These are phyloP conservation scores for Collariella sp. DNA, from an alignment of 495 filamentous ascomycete species.

Conservation along the genomic window DNA sequence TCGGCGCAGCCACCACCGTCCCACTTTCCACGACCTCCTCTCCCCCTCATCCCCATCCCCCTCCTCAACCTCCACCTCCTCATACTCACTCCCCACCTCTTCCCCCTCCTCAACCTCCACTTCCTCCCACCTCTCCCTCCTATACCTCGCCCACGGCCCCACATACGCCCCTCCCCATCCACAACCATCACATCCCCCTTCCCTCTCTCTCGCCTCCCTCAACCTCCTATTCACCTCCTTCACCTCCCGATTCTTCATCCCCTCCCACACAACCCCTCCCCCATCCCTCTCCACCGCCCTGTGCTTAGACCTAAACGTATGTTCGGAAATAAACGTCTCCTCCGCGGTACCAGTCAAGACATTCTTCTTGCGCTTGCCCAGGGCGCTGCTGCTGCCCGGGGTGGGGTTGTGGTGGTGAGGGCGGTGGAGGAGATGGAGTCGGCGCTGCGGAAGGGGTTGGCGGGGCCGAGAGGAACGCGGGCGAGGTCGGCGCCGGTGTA, in stretches of 20 bases:
- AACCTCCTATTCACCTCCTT: conserved; percentile 62
- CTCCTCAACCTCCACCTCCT: conserved; percentile 57
- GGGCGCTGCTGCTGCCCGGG: no score
- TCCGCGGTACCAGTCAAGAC: conserved; percentile 83
- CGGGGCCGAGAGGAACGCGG: conserved; percentile 60
- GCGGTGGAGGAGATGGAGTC: conserved; percentile 29
- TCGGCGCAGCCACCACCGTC: conserved; percentile 41
- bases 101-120: conserved; percentile 46
- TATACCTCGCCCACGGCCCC: conserved; percentile 89
- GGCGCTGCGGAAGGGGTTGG: conserved; percentile 74
- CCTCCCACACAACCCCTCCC: conserved; percentile 34
- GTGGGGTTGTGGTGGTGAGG: no score
- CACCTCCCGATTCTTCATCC: conserved; percentile 31
- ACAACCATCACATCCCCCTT: conserved; percentile 73
- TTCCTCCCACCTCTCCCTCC: conserved; percentile 53
- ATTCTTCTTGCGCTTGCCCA: conserved; percentile 74
- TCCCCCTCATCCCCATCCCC: conserved; percentile 64
- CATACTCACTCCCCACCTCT: no score
- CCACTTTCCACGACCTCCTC: conserved; percentile 49
- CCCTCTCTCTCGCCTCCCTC: conserved; percentile 65
- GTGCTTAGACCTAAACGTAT: conserved; percentile 77
- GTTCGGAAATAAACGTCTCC: conserved; percentile 81
- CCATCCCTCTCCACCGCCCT: conserved; percentile 56
- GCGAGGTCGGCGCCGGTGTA: conserved; percentile 61
- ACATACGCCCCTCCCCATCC: conserved; percentile 82